These are phyloP conservation scores for Setaria viridis DNA, from an alignment of 202 grass and related monocot genomes.

Conservation along the genomic window DNA sequence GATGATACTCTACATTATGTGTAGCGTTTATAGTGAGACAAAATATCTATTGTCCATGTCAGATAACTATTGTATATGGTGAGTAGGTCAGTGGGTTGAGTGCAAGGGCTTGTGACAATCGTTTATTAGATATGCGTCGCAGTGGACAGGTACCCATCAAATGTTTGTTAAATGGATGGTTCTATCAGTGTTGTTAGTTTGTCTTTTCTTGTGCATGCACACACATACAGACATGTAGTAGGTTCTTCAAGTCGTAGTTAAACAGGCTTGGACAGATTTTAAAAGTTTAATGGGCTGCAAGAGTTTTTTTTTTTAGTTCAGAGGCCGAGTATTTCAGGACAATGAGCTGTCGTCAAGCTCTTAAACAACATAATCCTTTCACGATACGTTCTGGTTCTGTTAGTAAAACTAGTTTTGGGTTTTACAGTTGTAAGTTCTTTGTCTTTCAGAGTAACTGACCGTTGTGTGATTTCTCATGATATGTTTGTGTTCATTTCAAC, in stretches of 20 bases:
- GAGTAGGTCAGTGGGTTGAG: not conserved
- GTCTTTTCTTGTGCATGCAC: not conserved
- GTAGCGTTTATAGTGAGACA: not conserved
- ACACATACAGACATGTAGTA: not conserved
- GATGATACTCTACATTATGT: slow-evolving; percentile 9
- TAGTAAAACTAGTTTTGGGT: not conserved
- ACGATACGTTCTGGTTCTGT: not conserved
- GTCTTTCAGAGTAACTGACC: not conserved
- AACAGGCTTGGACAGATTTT: not conserved
- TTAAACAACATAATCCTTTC: slow-evolving; percentile 11
- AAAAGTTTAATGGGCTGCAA: not conserved
- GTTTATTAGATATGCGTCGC: not conserved
- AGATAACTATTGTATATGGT: slow-evolving; percentile 16
- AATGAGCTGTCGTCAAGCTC: not conserved
- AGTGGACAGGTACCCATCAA: not conserved
- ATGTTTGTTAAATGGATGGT: not conserved
- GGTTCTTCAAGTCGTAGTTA: not conserved
- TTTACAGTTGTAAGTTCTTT: not conserved
- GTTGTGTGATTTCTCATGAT: not conserved
- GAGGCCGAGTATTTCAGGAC: not conserved
- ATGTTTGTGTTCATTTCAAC: not conserved
- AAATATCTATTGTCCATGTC: slow-evolving; percentile 30
- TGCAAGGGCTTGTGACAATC: not conserved
- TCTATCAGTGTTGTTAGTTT: slow-evolving; percentile 13
- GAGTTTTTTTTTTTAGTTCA: slow-evolving; percentile 5